Evolutionary conservation across 2,329 filamentous ascomycete species (phyloP), one percentile per base, ranked within the genome.

Genomic region (Rhexocercosporidium sp.): DNA sequence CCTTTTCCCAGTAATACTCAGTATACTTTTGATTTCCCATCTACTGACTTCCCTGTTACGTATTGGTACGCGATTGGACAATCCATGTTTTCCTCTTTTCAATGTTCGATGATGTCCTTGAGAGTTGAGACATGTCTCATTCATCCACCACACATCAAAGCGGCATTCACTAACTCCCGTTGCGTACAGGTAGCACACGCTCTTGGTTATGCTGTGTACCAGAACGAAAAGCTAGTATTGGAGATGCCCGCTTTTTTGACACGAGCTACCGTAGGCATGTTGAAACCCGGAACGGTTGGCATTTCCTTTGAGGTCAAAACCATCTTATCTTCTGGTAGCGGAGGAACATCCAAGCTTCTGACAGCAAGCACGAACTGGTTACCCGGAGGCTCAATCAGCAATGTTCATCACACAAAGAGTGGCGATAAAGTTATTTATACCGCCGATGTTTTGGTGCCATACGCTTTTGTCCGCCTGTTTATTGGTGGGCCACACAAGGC

Each of bases 371-470:
- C 60, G 14, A 63, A 54, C 2, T 31, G n/a, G 11, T 47, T 46
- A 9, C 7, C n/a, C 20, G 51, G 20, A 6, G 25, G 25, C 1
- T 41, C 46, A 27, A 54, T 63, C n/a, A 16, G 3, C 3, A 63
- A 63, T 22, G 60, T 63, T n/a, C 9, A 9, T 11, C n/a, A 54
- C 44, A 25, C 16, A 9, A 49, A 31, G 9, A 46, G 14, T 47
- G 62, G 37, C 8, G 12, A 46, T 20, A 34, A 25, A 1, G 34
- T 37, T 8, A 49, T 53, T 6, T 64, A 64, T 29, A 46, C 22
- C 4, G 62, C 62, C 22, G 62, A 64, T 22, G 22, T 64, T 11
- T n/a, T 64, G n/a, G 62, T 64, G 25, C 62, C 53, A 5, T 49
- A 62, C 29, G 59, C 25, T 34, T 62, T 49, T 12, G 59, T 62